phyloP scores from a whole-genome alignment of 1,284 basidiomycete genomes.

The Pseudozyma hubeiensis region DNA sequence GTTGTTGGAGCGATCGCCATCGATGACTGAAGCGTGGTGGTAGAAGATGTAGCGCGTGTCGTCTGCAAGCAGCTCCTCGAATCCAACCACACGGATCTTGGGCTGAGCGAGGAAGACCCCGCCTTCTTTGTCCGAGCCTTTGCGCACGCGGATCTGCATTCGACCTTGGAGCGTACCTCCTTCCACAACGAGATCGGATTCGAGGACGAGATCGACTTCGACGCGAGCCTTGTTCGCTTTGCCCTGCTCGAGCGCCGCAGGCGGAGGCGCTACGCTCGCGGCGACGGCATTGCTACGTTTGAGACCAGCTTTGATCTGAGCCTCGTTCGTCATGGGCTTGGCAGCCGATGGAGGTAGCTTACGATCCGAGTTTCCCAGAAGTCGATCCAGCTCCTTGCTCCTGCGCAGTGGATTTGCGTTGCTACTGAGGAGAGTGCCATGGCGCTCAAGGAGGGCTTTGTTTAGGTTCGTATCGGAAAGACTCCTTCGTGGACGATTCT shows the following conservation, averaged over 20 bases:
- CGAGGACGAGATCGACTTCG: conserved; percentile 83
- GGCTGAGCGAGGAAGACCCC: conserved; percentile 78
- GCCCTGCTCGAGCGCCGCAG: conserved; percentile 60
- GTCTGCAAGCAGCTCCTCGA: conserved; percentile 78
- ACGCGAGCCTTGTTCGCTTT: conserved; percentile 76
- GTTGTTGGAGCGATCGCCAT: conserved; percentile 57
- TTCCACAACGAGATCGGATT: conserved; percentile 83
- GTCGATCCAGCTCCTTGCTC: conserved; percentile 56
- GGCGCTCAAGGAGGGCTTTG: conserved; percentile 46
- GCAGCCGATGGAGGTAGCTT: conserved; percentile 44
- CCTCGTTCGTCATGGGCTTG: conserved; percentile 8
- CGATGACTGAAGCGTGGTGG: conserved; percentile 78
- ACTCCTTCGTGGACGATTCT: conserved; percentile 34
- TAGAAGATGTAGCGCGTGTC: conserved; percentile 85
- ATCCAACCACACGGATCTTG: conserved; percentile 87
- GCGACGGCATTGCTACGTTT: conserved; percentile 33
- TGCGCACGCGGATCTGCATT: conserved; percentile 78
- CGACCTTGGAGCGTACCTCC: conserved; percentile 81
- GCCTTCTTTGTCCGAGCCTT: conserved; percentile 72
- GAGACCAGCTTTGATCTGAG: conserved; percentile 14
- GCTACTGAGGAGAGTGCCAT: conserved; percentile 54
- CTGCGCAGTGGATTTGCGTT: conserved; percentile 54
- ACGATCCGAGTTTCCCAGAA: conserved; percentile 53
- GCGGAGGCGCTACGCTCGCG: conserved; percentile 22
- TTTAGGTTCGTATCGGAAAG: conserved; percentile 37